phyloP scores from a whole-genome alignment of 1,139 yeast genomes.

The Protomyces pachydermus region DNA sequence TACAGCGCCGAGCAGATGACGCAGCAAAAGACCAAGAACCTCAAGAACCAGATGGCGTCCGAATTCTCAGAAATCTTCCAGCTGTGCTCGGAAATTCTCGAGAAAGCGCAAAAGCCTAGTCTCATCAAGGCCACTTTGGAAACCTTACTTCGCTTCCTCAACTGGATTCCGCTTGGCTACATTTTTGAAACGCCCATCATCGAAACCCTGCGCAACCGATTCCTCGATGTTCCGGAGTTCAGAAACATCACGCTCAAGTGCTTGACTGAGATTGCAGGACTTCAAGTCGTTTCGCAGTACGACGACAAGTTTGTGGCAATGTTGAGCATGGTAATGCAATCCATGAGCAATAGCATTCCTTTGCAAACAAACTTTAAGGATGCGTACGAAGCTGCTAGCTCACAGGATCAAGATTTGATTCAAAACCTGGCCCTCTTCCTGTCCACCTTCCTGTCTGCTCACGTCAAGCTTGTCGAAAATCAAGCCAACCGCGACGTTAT shows the following conservation, averaged over 20 bases:
- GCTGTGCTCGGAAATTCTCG: constrained; percentile 86
- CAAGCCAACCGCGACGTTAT: constrained; percentile 58
- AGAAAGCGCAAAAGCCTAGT: constrained; percentile 77
- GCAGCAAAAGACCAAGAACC: constrained; percentile 80
- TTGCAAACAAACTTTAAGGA: constrained; percentile 55
- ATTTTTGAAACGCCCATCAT: constrained; percentile 82
- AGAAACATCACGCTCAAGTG: constrained; percentile 84
- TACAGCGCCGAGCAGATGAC: constrained; percentile 93
- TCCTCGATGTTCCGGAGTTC: constrained; percentile 71
- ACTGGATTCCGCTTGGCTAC: constrained; percentile 90
- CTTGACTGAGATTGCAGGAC: constrained; percentile 78
- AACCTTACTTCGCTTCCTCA: constrained; percentile 76
- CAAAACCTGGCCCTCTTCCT: constrained; percentile 94
- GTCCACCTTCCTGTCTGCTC: constrained; percentile 75
- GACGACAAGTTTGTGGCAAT: constrained; percentile 64
- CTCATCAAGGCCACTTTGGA: constrained; percentile 79
- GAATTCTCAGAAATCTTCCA: constrained; percentile 92
- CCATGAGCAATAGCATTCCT: constrained; percentile 68
- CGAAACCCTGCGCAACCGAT: constrained; percentile 62
- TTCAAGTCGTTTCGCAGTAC: constrained; percentile 55
- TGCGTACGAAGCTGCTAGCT: constrained; percentile 68
- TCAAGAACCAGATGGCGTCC: constrained; percentile 76
- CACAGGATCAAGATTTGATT: constrained; percentile 85
- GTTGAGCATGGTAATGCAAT: constrained; percentile 71
- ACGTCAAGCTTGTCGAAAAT: constrained; percentile 67